phyloP scores from a whole-genome alignment of 2,329 filamentous ascomycete species.

The Ophiocordyceps unilateralis region DNA sequence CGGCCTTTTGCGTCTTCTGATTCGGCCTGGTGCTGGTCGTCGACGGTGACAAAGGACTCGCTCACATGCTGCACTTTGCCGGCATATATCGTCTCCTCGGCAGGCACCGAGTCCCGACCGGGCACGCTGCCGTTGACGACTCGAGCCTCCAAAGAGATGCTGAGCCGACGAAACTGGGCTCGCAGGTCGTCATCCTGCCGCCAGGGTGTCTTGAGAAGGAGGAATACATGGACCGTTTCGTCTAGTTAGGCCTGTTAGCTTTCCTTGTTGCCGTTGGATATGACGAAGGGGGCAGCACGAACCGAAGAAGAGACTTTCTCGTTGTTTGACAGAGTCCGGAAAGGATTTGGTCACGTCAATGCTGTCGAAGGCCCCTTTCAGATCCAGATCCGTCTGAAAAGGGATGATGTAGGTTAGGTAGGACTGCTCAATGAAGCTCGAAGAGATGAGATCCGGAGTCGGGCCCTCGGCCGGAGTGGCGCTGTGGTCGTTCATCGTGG shows the following conservation, averaged over 20 bases:
- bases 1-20: slow-evolving; percentile 11
- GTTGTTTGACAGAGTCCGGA: slow-evolving; percentile 41
- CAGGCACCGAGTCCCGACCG: slow-evolving; percentile 28
- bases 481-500: slow-evolving; percentile 5
- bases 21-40: slow-evolving; percentile 10
- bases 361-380: slow-evolving; percentile 32
- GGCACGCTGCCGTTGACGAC: slow-evolving; percentile 38
- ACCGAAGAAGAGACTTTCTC: slow-evolving; percentile 59
- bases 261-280: not conserved
- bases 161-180: slow-evolving; percentile 42
- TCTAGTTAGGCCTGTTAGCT: slow-evolving; percentile 28
- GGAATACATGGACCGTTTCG: slow-evolving; percentile 52
- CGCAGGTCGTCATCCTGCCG: slow-evolving; percentile 38
- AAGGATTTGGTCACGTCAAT: slow-evolving; percentile 24
- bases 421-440: slow-evolving; percentile 36
- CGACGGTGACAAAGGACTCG: slow-evolving; percentile 32
- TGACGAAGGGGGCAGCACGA: slow-evolving; percentile 10
- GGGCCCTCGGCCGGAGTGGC: slow-evolving; percentile 7
- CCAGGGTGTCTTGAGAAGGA: slow-evolving; percentile 49
- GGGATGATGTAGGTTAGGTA: slow-evolving; percentile 45
- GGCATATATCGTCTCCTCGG: slow-evolving; percentile 43
- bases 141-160: slow-evolving; percentile 49
- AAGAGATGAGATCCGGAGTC: too few species aligned
- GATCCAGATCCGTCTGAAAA: slow-evolving; percentile 32
- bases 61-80: slow-evolving; percentile 30